A percentile compares a stretch with the other conserved stretches of the same genome.
phyloP scores from a whole-genome alignment of 2,329 filamentous ascomycete species.

The Penicillium sp. region DNA sequence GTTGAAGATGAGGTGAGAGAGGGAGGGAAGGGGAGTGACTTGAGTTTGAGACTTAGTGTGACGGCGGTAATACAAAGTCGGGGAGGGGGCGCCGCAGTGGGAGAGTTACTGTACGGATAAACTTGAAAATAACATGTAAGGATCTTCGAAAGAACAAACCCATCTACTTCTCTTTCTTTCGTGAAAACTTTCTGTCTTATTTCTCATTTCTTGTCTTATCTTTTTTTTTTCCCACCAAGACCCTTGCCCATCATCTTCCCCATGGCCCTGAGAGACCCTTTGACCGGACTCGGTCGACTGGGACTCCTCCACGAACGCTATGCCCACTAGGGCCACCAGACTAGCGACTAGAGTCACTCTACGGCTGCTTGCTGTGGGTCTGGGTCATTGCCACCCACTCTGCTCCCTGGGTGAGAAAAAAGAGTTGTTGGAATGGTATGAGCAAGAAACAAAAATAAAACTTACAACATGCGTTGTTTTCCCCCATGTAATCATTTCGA shows the following conservation, averaged over 20 bases:
- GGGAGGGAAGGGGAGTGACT: constrained; percentile 6
- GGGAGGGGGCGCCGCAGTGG: constrained; percentile 10
- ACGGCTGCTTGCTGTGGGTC: background rate
- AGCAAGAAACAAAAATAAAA: background rate
- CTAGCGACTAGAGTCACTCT: constrained; percentile 5
- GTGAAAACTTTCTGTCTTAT: background rate
- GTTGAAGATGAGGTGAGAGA: constrained; percentile 15
- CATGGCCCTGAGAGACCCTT: constrained; percentile 8
- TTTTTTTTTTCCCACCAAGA: background rate
- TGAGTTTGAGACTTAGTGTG: constrained; percentile 19
- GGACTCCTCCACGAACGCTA: constrained; percentile 23
- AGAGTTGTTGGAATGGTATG: background rate
- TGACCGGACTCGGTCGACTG: constrained; percentile 9
- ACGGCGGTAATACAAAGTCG: constrained; percentile 19
- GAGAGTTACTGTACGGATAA: constrained; percentile 3
- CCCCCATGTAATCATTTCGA: background rate
- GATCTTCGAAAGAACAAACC: background rate
- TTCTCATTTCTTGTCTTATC: background rate
- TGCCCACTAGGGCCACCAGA: constrained; percentile 12
- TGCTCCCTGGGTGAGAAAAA: background rate
- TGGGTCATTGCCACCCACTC: constrained; percentile 1
- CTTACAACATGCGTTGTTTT: background rate
- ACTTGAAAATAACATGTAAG: constrained; percentile 1
- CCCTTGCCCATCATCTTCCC: constrained; percentile 4
- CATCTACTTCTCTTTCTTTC: background rate